These are phyloP conservation scores for Globisporangium spinosum DNA, from an alignment of 352 stramenopile species.

Conservation along the genomic window DNA sequence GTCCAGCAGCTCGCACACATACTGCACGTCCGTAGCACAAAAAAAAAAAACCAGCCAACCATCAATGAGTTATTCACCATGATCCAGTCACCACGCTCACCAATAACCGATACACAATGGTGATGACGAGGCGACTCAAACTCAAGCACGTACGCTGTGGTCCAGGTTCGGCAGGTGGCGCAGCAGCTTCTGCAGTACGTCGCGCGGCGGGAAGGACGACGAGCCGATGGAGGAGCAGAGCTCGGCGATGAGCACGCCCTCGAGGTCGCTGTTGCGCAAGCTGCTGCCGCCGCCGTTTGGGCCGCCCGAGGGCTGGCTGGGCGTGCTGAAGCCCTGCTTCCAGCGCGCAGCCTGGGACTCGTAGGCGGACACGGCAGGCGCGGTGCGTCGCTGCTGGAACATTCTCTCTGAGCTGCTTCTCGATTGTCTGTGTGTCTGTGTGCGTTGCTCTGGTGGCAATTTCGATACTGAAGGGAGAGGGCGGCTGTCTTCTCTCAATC, in stretches of 20 bases:
- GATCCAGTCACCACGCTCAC: neutral
- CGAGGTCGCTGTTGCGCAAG: constrained; percentile 46
- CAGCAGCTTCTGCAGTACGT: constrained; percentile 75
- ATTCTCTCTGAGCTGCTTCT: constrained; percentile 10
- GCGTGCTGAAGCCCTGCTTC: constrained; percentile 61
- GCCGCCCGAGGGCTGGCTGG: neutral
- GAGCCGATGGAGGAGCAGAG: constrained; percentile 77
- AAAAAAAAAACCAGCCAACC: neutral
- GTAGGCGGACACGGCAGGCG: constrained; percentile 50
- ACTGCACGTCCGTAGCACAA: constrained; percentile 27
- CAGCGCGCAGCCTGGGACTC: constrained; percentile 69
- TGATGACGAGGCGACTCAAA: neutral
- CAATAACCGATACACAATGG: neutral
- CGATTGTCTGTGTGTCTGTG: neutral
- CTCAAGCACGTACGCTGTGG: constrained; percentile 37
- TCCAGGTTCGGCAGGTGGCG: constrained; percentile 72
- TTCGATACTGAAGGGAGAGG: neutral
- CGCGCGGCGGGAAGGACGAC: constrained; percentile 73
- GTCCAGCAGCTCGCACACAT: constrained; percentile 81
- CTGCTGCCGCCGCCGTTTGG: constrained; percentile 8
- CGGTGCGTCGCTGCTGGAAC: constrained; percentile 20
- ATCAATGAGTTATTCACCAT: neutral
- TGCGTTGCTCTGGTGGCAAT: neutral
- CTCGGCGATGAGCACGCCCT: constrained; percentile 68
- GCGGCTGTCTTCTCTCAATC: neutral